A percentile compares a stretch with the other conserved stretches of the same genome.
These are phyloP conservation scores for Globisporangium nodosum DNA, from an alignment of 352 stramenopile genomes.

Conservation along the genomic window DNA sequence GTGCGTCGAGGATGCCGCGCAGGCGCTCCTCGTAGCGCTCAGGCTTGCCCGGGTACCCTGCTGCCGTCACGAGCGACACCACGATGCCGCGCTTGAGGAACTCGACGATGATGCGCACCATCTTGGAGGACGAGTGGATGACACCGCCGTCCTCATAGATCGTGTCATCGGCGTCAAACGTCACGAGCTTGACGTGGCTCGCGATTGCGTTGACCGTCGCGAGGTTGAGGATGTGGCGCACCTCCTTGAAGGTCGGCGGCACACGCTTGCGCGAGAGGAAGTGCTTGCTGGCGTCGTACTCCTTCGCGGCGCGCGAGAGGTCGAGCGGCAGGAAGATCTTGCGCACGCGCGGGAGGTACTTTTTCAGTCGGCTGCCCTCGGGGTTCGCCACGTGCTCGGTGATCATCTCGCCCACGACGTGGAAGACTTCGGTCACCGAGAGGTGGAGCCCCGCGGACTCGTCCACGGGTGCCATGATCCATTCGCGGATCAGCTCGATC, in stretches of 20 bases:
- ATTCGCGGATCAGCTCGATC: slow-evolving; percentile 82
- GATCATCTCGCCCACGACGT: slow-evolving; percentile 73
- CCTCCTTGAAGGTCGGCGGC: slow-evolving; percentile 79
- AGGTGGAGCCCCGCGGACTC: slow-evolving; percentile 54
- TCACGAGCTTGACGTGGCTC: slow-evolving; percentile 72
- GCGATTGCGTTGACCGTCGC: slow-evolving; percentile 71
- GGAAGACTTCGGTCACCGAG: slow-evolving; percentile 61
- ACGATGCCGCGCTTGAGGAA: slow-evolving; percentile 63
- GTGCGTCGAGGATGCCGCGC: slow-evolving; percentile 65
- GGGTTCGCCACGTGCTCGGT: slow-evolving; percentile 52
- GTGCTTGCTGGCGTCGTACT: slow-evolving; percentile 71
- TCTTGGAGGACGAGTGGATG: slow-evolving; percentile 57
- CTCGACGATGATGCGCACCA: slow-evolving; percentile 68
- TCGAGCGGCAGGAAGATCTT: slow-evolving; percentile 70
- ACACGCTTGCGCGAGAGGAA: slow-evolving; percentile 77
- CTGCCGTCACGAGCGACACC: slow-evolving; percentile 80
- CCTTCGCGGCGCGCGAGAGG: slow-evolving; percentile 52
- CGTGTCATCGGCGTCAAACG: slow-evolving; percentile 83
- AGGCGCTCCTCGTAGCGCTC: slow-evolving; percentile 69
- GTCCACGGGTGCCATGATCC: slow-evolving; percentile 73
- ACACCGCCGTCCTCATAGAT: slow-evolving; percentile 83
- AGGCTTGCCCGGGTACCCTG: slow-evolving; percentile 67
- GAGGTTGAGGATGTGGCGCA: slow-evolving; percentile 83
- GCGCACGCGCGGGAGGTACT: slow-evolving; percentile 59
- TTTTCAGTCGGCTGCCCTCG: slow-evolving; percentile 36